Evolutionary conservation across 1,284 basidiomycete genomes (phyloP).

Genomic region (Sphagnurus paluster): DNA sequence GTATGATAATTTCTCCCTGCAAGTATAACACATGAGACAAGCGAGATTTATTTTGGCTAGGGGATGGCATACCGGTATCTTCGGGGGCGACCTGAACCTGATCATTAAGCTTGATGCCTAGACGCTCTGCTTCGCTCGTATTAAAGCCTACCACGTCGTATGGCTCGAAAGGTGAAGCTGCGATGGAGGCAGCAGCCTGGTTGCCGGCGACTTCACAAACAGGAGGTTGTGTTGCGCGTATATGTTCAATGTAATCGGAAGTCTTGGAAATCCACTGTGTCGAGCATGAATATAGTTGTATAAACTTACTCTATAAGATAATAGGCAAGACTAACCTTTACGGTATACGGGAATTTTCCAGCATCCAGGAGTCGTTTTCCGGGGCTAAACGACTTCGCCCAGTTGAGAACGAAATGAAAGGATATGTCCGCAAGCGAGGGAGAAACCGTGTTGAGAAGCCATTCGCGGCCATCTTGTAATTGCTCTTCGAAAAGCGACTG

Average conservation of each 20-base stretch:
- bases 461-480: conserved; percentile 54
- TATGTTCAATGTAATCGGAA: conserved; percentile 33
- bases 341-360: conserved; percentile 38
- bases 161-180: conserved; percentile 36
- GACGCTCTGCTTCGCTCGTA: conserved; percentile 39
- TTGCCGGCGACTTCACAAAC: conserved; percentile 35
- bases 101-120: conserved; percentile 40
- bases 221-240: conserved; percentile 26
- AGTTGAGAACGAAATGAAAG: conserved; percentile 46
- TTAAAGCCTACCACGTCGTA: conserved; percentile 47
- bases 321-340: conserved; percentile 35
- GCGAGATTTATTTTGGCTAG: neutral
- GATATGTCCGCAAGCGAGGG: conserved; percentile 54
- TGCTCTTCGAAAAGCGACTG: conserved; percentile 53
- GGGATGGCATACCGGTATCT: conserved; percentile 44
- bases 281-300: neutral
- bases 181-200: conserved; percentile 46
- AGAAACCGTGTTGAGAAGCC: conserved; percentile 53
- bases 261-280: conserved; percentile 49
- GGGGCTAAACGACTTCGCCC: conserved; percentile 39
- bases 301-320: neutral
- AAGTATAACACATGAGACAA: neutral
- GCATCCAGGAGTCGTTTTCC: conserved; percentile 38
- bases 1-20: conserved; percentile 43
- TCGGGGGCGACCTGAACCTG: conserved; percentile 46